A percentile compares a stretch with the other conserved stretches of the same genome.
These are phyloP conservation scores for Fusarium siculi DNA, from an alignment of 2,329 filamentous ascomycete species.

Conservation along the genomic window DNA sequence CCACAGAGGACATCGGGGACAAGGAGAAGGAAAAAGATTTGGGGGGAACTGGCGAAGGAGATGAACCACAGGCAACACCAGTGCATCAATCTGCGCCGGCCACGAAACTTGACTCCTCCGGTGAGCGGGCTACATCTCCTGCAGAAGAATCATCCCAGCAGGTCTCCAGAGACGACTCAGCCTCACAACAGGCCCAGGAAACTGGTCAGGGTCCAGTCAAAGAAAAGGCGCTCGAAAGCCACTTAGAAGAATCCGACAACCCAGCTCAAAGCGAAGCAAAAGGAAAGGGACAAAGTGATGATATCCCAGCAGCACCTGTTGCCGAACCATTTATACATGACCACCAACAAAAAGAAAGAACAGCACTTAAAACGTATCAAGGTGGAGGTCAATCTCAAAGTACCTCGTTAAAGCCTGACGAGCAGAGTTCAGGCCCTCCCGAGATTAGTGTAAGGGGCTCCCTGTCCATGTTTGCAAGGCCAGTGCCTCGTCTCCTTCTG, in stretches of 20 bases:
- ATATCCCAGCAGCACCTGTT: background rate
- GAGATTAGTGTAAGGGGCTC: background rate
- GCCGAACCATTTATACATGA: rapidly evolving
- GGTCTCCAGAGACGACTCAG: rapidly evolving
- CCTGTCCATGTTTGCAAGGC: no score
- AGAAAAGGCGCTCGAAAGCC: rapidly evolving
- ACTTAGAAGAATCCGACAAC: rapidly evolving
- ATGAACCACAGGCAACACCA: background rate
- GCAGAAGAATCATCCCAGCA: background rate
- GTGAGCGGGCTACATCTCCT: background rate
- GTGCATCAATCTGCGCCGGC: no score
- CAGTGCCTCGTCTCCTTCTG: background rate
- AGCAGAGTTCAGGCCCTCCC: rapidly evolving
- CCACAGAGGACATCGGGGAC: rapidly evolving
- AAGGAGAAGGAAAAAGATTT: background rate
- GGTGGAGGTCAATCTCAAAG: no score
- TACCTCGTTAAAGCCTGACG: rapidly evolving
- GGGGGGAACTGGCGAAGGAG: rapidly evolving
- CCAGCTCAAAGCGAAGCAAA: background rate
- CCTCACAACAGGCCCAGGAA: rapidly evolving
- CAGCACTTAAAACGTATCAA: background rate
- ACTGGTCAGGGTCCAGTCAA: rapidly evolving
- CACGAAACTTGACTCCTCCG: rapidly evolving
- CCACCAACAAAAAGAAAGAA: rapidly evolving
- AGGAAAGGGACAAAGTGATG: no score